Evolutionary conservation across 768 basidiomycete species (phyloP).

Genomic region (Exidia glandulosa): DNA sequence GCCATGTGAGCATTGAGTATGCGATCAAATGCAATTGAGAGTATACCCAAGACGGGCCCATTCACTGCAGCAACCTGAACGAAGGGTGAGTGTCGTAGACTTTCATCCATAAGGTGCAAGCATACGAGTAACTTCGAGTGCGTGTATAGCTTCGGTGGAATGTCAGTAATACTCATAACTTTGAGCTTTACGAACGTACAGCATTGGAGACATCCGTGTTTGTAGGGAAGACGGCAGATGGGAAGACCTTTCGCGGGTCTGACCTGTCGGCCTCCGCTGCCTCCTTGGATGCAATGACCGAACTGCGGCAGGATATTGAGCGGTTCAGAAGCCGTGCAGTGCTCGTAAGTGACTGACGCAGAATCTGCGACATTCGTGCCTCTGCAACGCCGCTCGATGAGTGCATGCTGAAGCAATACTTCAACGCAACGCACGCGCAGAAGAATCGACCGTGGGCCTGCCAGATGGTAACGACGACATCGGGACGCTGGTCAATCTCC

Average conservation of each 20-base stretch:
- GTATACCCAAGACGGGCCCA: slow-evolving; percentile 63
- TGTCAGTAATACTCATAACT: too few relatives aligned
- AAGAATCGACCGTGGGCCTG: slow-evolving; percentile 67
- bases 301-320: too few relatives aligned
- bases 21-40: slow-evolving; percentile 2
- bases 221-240: slow-evolving; percentile 32
- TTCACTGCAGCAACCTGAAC: slow-evolving; percentile 61
- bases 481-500: slow-evolving; percentile 45
- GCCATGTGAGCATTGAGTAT: not conserved
- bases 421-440: slow-evolving; percentile 43
- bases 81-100: not conserved
- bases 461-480: slow-evolving; percentile 56
- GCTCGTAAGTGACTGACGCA: not conserved
- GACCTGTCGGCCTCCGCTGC: not conserved
- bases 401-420: not conserved
- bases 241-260: slow-evolving; percentile 35
- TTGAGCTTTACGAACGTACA: slow-evolving; percentile 26
- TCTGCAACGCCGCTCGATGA: not conserved
- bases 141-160: slow-evolving; percentile 39
- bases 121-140: slow-evolving; percentile 36
- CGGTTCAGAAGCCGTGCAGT: not conserved
- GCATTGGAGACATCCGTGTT: slow-evolving; percentile 55
- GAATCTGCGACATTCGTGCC: slow-evolving; percentile 40
- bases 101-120: not conserved
- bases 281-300: too few relatives aligned